Evolutionary conservation across 805 yeast genomes (phyloP), one percentile per base, ranked within the genome.

Genomic region (Spathaspora sp.): DNA sequence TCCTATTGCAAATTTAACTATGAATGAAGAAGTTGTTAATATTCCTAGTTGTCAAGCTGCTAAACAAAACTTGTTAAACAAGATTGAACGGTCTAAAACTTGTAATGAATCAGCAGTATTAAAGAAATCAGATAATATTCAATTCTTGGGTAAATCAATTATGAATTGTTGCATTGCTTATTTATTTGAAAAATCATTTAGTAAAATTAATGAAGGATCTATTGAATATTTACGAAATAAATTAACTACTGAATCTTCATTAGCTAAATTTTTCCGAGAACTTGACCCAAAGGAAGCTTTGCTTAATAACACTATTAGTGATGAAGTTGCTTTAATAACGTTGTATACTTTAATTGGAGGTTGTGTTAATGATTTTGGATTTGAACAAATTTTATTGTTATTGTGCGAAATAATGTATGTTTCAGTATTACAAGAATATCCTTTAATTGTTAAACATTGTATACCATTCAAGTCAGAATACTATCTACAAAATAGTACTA

Each of bases 291-390:
- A 68, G 7, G 44, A 42, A 20, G 40, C 40, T n/a, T 35, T 35
- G 8, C 40, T 35, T 35, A 50, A 65, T 2, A 72, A 60, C 40
- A 50, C 64, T n/a, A 56, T 62, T 8, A 65, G 64, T 55, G 84
- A 82, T 52, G 78, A 72, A 20, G 75, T 79, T 28, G 85, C 86
- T 0, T 71, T 79, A 0, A 75, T 81, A 49, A 68, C 87, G 3
- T 69, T 87, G 45, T 77, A 77, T 57, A 79, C 83, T 39, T 61
- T 86, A 23, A 62, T 87, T 18, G 96, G 94, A 2, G 84, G 86
- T 9, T 79, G 89, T 54, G 77, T 86, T 38, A 85, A 82, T 55
- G 96, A 89, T 65, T 89, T 85, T 69, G 96, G 96, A 1, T 89
- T 89, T 63, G 91, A 89, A 60, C 63, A 77, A 2, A 75, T 85